Evolutionary conservation across 2,329 filamentous ascomycete genomes (phyloP), one percentile per base, ranked within the genome.

Genomic region (Monascus ruber): DNA sequence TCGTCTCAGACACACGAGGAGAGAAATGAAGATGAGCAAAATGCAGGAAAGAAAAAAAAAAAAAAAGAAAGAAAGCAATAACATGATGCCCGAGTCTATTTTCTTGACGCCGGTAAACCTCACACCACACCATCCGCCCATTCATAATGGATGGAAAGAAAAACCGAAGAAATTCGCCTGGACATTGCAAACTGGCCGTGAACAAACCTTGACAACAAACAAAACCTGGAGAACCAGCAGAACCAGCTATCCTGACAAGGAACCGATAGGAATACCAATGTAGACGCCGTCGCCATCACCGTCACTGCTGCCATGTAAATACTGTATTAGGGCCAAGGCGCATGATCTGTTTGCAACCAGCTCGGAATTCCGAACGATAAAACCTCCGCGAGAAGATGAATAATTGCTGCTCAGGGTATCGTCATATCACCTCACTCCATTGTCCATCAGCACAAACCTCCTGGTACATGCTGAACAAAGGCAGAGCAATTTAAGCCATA

Each of bases 91-190:
- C 60, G 56, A 53, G 56, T 63, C 60, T 63, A 63, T 63, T 46
- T 50, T 53, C 52, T 60, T 58, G 60, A 63, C 60, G 60, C 60
- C 60, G 49, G 52, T 51, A 50, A 62, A 59, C 51, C 56, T 55
- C 51, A 52, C 49, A 48, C 55, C 52, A 55, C 52, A 50, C 56
- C 52, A 49, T 54, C 56, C 51, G 44, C 49, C 54, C 53, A 54
- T 51, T 54, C 53, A 53, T 53, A 50, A 54, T 50, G 50, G 48
- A 46, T 47, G 43, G 45, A 50, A 44, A 51, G 37, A 43, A 48
- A 51, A 39, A 47, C 49, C 54, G 25, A 42, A 44, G 39, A 45
- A 47, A 41, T 48, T 44, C 53, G 51, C 48, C 53, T 49, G 50
- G 55, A 49, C 52, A 47, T 51, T 47, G 49, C 51, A 54, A 17